These are phyloP conservation scores for Sugiyamaella grinbergsii DNA, from an alignment of 1,139 yeast genomes.

Conservation along the genomic window DNA sequence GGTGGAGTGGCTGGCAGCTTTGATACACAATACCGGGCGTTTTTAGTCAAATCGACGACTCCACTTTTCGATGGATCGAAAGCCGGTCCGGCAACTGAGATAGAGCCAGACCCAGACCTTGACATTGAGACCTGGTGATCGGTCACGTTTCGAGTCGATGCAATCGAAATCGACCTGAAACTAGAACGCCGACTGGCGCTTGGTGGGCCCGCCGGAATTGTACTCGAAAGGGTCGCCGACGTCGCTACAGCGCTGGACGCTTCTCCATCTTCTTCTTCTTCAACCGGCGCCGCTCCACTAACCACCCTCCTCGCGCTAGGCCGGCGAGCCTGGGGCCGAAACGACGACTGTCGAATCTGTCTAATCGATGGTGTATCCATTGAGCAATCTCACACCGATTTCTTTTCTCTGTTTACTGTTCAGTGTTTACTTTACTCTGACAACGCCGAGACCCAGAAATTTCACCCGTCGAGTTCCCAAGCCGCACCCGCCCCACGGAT, in stretches of 20 bases:
- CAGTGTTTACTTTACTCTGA: slow-evolving; percentile 2
- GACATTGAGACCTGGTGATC: neutral
- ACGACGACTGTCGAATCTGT: slow-evolving; percentile 25
- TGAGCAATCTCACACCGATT: neutral
- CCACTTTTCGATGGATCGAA: slow-evolving; percentile 30
- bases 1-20: slow-evolving; percentile 61
- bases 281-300: slow-evolving; percentile 1
- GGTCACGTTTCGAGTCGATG: neutral
- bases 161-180: slow-evolving; percentile 2
- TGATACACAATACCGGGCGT: slow-evolving; percentile 59
- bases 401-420: neutral
- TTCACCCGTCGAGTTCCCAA: no score
- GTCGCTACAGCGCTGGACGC: neutral
- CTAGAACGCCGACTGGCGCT: neutral
- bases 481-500: neutral
- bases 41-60: slow-evolving; percentile 59
- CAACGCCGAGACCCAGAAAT: neutral
- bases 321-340: slow-evolving; percentile 20
- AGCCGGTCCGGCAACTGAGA: neutral
- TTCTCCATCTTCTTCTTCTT: neutral
- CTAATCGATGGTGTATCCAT: slow-evolving; percentile 24
- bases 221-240: neutral
- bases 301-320: neutral
- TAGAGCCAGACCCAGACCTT: neutral
- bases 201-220: neutral